Evolutionary conservation across 2,329 filamentous ascomycete species (phyloP).

Genomic region (Phyllosticta capitalensis): DNA sequence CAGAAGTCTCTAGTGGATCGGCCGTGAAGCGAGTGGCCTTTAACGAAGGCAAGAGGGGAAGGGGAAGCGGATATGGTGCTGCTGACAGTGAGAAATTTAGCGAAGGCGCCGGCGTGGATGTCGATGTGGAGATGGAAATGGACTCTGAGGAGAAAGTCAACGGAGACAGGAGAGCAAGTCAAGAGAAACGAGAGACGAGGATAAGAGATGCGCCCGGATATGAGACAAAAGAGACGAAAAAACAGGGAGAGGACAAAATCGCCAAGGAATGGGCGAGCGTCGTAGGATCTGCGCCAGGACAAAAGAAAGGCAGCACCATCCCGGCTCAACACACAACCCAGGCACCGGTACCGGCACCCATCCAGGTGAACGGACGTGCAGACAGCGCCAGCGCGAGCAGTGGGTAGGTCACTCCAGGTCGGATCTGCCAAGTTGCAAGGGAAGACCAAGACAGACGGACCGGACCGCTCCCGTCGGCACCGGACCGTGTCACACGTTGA

Average conservation of each 20-base stretch:
- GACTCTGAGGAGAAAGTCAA: neutral
- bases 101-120: neutral
- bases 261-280: neutral
- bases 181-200: neutral
- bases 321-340: neutral
- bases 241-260: neutral
- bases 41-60: conserved; percentile 3
- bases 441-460: neutral
- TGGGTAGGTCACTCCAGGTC: neutral
- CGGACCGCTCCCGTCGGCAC: neutral
- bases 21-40: conserved; percentile 8
- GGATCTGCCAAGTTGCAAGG: neutral
- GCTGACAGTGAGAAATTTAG: neutral
- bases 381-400: neutral
- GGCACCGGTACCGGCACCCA: neutral
- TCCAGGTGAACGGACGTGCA: neutral
- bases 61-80: neutral
- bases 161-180: too few species aligned
- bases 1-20: conserved; percentile 15
- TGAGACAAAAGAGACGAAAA: neutral
- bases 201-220: neutral
- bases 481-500: neutral
- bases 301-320: neutral
- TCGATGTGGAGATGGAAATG: neutral
- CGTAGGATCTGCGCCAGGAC: neutral